Evolutionary conservation across 805 yeast genomes (phyloP), one percentile per base, ranked within the genome.

Genomic region (Teunomyces barrocoloradensis): DNA sequence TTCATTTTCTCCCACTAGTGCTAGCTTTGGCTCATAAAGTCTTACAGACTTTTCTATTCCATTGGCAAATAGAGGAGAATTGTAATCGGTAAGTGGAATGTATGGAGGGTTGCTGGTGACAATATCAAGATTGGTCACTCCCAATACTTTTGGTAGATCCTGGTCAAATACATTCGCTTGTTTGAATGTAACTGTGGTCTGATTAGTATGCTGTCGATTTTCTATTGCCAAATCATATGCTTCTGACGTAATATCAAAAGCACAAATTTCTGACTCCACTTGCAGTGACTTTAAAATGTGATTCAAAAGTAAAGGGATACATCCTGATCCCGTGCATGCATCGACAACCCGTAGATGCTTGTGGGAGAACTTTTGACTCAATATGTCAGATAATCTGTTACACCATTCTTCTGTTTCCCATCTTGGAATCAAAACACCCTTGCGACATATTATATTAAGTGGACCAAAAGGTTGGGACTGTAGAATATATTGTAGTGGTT

Each of bases 381-480:
- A 13, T 25, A 42, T 12, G n/a, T 27, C 17, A 3, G 69, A 64
- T 17, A 86, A 60, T 46, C 73, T 74, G 25, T 68, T 30, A 7
- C 78, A 71, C 97, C 97, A 92, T 58, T 89, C 96, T 62, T 92
- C 98, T 0, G 99, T 92, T 61, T 92, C 99, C 86, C 92, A 84
- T 43, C 99, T 68, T 0, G 99, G 98, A 23, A 92, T 91, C 50
- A 92, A 68, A 1, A 89, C 97, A 0, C 82, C 82, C 1, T 69
- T 70, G 25, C 64, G 57, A 57, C 96, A 88, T 21, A 57, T 47
- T 3, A 92, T 75, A 10, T 78, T 80, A 42, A 92, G 60, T 1
- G 62, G 58, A 0, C 94, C 96, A 70, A 92, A 92, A 1, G 98
- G 98, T 65, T 91, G 97, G 0, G 81, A 67, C 0, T 94, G 90